A percentile compares a stretch with the other conserved stretches of the same genome.
Conservation (phyloP, 2,329 filamentous ascomycete species). For the Cytospora schulzeri region DNA sequence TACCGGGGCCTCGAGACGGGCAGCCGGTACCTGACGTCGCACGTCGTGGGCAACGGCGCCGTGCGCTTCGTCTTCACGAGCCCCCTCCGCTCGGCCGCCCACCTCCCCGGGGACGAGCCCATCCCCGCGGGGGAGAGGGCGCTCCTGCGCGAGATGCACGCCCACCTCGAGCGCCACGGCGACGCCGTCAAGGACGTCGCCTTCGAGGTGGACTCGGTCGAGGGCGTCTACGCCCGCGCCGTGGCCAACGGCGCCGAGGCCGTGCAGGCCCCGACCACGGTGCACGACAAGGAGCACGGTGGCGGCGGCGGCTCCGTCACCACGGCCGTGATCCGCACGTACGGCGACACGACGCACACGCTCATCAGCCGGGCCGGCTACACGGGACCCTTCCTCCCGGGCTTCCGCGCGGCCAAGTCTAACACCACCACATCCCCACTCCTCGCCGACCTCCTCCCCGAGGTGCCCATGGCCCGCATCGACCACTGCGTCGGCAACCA, state of each 20-base stretch:
- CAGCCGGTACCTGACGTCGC: constrained; percentile 76
- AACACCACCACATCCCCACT: constrained; percentile 41
- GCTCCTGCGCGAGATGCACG: constrained; percentile 74
- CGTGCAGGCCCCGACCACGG: constrained; percentile 60
- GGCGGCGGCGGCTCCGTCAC: constrained; percentile 67
- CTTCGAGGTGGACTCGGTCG: constrained; percentile 89
- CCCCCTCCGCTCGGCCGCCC: constrained; percentile 65
- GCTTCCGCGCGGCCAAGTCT: constrained; percentile 64
- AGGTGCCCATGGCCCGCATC: constrained; percentile 71
- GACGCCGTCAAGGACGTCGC: constrained; percentile 95
- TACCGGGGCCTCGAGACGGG: constrained; percentile 90
- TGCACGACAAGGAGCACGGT: constrained; percentile 63
- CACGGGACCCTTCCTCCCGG: constrained; percentile 77
- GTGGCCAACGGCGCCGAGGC: constrained; percentile 64
- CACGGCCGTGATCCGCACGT: constrained; percentile 82
- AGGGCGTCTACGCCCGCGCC: constrained; percentile 75
- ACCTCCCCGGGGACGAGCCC: constrained; percentile 60
- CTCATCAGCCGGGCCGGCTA: constrained; percentile 76
- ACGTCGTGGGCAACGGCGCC: constrained; percentile 76
- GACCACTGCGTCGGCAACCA: constrained; percentile 99
- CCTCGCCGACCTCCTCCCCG: constrained; percentile 52
- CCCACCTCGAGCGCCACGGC: constrained; percentile 82
- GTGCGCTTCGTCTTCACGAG: constrained; percentile 85
- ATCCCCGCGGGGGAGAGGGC: constrained; percentile 64
- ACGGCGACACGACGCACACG: constrained; percentile 94